Evolutionary conservation across 352 stramenopile genomes (phyloP), one percentile per base, ranked within the genome.

Genomic region (Globisporangium uncinulatum): DNA sequence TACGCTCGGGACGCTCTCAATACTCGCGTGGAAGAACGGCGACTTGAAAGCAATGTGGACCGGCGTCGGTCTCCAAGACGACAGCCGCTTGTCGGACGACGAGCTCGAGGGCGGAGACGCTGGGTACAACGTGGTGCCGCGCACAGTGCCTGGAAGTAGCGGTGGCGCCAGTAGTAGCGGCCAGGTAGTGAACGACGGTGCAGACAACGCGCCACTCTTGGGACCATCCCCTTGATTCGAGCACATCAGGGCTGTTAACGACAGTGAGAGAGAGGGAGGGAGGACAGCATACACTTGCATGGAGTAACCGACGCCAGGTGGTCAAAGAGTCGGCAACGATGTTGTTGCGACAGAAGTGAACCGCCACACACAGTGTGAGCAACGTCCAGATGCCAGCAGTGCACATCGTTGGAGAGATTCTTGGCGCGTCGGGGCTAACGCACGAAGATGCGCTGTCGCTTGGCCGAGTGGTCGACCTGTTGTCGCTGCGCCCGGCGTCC

Each of bases 1-100:
- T 49, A 96, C 86, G 55, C 70, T 98, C 8, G 90, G 92, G 19
- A 76, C 85, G 11, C 71, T 98, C 52, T 50, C 84, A 6, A 64
- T 84, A 53, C 70, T 73, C 9, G 73, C 82, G 9, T 79, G 80
- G 47, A 67, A 59, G 51, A 92, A 92, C 31, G 84, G 86, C 7
- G 88, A 96, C 55, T 78, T 97, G 17, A 71, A 67, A 42, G 59
- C 65, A 6, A 81, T 86, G 77, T 88, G 77, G 77, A 61, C 58
- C 9, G 75, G 78, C 19, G 54, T 60, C 34, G 73, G 48, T 24
- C 48, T 70, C 11, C 44, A 71, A 10, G 65, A 70, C 20, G 45
- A 39, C 29, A 19, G 55, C 31, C 42, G 55, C 19, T 36, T 21
- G 4, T 56, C 53, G 21, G 52, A 72, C 57, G 51, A 39, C 31